Percentiles rank a stretch among this genome's conserved stretches.
phyloP scores from a whole-genome alignment of 2,329 filamentous ascomycete species.

The Lecanicillium sp. region DNA sequence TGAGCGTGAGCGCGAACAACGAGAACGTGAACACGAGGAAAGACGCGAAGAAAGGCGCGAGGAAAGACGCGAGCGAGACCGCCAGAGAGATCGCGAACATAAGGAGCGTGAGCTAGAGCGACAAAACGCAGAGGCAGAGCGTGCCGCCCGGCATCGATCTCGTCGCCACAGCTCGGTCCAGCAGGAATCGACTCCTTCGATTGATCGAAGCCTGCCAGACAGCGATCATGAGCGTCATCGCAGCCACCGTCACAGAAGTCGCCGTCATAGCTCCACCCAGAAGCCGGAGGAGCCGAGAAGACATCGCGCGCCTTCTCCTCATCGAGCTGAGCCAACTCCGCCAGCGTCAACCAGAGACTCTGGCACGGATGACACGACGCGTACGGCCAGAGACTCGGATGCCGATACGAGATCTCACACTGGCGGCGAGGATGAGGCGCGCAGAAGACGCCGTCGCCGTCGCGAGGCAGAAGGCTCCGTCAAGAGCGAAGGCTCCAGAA shows the following conservation, averaged over 20 bases:
- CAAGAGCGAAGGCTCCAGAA: slow-evolving; percentile 3
- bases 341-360: slow-evolving; percentile 1
- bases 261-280: slow-evolving; percentile 35
- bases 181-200: neutral
- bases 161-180: slow-evolving; percentile 4
- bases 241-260: slow-evolving; percentile 33
- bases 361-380: slow-evolving; percentile 1
- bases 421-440: slow-evolving; percentile 8
- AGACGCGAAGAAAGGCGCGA: slow-evolving; percentile 12
- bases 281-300: slow-evolving; percentile 17
- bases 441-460: slow-evolving; percentile 6
- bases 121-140: slow-evolving; percentile 14
- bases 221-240: slow-evolving; percentile 1
- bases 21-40: slow-evolving; percentile 15
- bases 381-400: slow-evolving; percentile 2
- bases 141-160: neutral
- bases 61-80: neutral
- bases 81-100: slow-evolving; percentile 23
- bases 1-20: slow-evolving; percentile 12
- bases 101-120: slow-evolving; percentile 16
- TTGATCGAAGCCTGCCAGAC: neutral
- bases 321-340: neutral
- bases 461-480: slow-evolving; percentile 1
- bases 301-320: neutral
- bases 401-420: neutral